Evolutionary conservation across 1,284 basidiomycete genomes (phyloP).

Genomic region (Marasmius tenuissimus): DNA sequence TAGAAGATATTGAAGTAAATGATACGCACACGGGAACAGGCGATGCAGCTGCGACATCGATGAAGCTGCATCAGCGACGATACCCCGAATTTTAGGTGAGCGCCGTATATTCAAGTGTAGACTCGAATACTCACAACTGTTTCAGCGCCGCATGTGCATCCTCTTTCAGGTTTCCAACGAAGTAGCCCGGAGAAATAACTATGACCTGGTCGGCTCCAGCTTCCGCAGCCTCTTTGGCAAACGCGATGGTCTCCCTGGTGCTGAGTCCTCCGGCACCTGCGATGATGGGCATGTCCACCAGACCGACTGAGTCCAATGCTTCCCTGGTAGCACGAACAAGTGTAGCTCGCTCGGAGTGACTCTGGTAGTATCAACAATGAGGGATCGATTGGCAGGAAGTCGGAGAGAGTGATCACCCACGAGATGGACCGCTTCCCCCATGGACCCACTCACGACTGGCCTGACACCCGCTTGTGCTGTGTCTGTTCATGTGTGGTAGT

Average conservation of each 20-base stretch:
- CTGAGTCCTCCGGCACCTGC: constrained; percentile 9
- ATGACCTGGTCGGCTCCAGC: constrained; percentile 15
- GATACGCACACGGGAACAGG: constrained; percentile 10
- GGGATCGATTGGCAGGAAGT: neutral
- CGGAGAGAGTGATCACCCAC: neutral
- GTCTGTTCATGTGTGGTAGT: neutral
- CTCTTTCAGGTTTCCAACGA: constrained; percentile 6
- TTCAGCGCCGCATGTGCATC: constrained; percentile 6
- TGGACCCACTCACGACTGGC: constrained; percentile 10
- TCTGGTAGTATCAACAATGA: neutral
- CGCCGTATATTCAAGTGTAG: neutral
- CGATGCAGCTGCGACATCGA: constrained; percentile 9
- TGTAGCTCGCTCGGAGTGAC: constrained; percentile 8
- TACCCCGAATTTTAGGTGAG: neutral
- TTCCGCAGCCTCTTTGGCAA: constrained; percentile 11
- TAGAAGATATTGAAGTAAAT: neutral
- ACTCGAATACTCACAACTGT: constrained; percentile 5
- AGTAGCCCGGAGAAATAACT: constrained; percentile 12
- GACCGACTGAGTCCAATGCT: constrained; percentile 10
- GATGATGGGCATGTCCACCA: constrained; percentile 5
- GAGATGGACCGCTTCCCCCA: constrained; percentile 14
- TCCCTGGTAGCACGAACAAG: constrained; percentile 11
- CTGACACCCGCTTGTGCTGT: constrained; percentile 9
- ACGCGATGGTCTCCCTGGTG: constrained; percentile 8
- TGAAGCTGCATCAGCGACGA: neutral